Conservation (phyloP, 2,329 filamentous ascomycete genomes). For the Ascochyta koolunga region DNA sequence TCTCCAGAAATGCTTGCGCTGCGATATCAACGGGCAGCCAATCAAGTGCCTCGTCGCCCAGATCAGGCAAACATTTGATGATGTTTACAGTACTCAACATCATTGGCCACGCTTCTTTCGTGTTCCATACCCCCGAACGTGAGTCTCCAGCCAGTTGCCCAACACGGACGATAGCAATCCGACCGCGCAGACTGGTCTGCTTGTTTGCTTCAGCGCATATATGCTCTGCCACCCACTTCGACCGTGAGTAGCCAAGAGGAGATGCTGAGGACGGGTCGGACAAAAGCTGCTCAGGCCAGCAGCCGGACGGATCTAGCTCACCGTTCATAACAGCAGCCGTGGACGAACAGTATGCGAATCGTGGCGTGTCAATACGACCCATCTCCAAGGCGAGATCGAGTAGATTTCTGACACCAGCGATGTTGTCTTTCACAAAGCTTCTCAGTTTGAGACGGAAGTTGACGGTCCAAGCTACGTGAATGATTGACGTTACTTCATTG, state of each 20-base stretch:
- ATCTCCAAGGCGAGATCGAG: constrained; percentile 52
- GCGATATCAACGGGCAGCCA: constrained; percentile 45
- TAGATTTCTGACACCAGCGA: constrained; percentile 58
- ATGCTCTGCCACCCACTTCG: constrained; percentile 63
- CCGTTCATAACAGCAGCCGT: constrained; percentile 53
- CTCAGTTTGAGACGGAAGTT: constrained; percentile 65
- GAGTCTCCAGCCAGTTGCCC: constrained; percentile 50
- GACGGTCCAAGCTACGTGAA: constrained; percentile 70
- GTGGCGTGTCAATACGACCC: constrained; percentile 36
- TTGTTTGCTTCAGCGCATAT: constrained; percentile 54
- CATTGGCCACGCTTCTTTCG: constrained; percentile 45
- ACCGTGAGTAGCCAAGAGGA: constrained; percentile 61
- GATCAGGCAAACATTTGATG: constrained; percentile 39
- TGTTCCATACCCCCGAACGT: constrained; percentile 36
- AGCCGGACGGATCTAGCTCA: constrained; percentile 14
- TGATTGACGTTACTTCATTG: constrained; percentile 56
- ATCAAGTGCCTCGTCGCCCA: constrained; percentile 35
- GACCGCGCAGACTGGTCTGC: constrained; percentile 35
- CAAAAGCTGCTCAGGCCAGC: constrained; percentile 52
- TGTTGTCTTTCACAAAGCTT: constrained; percentile 62
- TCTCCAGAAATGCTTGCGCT: constrained; percentile 57
- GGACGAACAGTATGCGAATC: constrained; percentile 60
- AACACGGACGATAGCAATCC: constrained; percentile 46
- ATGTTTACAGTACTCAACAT: constrained; percentile 41
- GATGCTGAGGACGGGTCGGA: constrained; percentile 52